A percentile compares a stretch with the other conserved stretches of the same genome.
Conservation (phyloP, 75 land plant species). For the Cryptomeria japonica region DNA sequence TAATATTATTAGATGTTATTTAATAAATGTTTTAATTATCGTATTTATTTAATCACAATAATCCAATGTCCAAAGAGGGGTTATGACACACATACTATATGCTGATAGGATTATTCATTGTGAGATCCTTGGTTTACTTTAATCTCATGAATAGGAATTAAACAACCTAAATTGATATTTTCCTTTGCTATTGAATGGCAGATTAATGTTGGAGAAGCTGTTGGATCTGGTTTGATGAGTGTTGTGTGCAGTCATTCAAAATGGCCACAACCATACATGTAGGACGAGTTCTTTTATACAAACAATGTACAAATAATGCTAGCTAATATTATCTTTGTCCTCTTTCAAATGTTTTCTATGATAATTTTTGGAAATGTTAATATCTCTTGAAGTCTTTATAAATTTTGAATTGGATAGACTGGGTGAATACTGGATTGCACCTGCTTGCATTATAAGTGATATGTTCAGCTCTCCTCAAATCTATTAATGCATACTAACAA, state of each 20-base stretch:
- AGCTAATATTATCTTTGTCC: not conserved
- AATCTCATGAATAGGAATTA: not conserved
- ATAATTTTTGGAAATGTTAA: not conserved
- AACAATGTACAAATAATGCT: not conserved
- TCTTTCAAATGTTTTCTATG: not conserved
- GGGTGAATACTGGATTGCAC: not conserved
- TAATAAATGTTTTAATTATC: no score
- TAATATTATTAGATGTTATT: no score
- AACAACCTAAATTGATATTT: not conserved
- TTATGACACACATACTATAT: not conserved
- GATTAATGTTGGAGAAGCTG: constrained; percentile 42
- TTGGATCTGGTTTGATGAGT: constrained; percentile 39
- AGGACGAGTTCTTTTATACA: constrained; percentile 6
- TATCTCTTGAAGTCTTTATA: not conserved
- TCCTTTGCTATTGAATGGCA: constrained; percentile 9
- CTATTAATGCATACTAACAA: not conserved
- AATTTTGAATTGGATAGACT: not conserved
- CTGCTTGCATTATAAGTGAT: not conserved
- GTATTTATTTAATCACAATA: no score
- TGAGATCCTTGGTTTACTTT: not conserved
- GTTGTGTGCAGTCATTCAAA: constrained; percentile 35
- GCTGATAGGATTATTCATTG: not conserved
- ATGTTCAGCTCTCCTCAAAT: not conserved
- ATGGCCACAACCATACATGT: constrained; percentile 49
- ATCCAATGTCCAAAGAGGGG: no score